These are phyloP conservation scores for Nakazawaea molendinolei DNA, from an alignment of 805 yeast genomes.

Conservation along the genomic window DNA sequence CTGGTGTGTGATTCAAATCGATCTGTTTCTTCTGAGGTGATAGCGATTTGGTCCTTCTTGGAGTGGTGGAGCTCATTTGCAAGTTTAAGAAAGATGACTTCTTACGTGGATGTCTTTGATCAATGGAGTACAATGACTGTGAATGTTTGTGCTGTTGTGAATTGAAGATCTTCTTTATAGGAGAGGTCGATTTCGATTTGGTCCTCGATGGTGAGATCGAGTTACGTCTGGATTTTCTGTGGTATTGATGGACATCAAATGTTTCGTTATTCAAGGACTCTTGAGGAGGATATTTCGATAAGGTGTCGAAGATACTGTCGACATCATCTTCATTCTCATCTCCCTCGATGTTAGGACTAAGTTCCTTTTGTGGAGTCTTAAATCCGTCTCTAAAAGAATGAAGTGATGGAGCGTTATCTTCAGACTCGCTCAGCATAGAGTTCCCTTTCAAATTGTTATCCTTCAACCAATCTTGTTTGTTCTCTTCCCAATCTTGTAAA, in stretches of 20 bases:
- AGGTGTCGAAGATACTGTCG: too few species aligned
- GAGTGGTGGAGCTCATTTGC: too few species aligned
- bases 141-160: conserved; percentile 1
- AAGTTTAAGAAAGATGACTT: conserved; percentile 4
- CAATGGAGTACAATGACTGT: conserved; percentile 3
- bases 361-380: conserved; percentile 3
- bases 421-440: background rate
- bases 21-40: conserved; percentile 4
- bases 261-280: too few species aligned
- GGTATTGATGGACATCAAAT: background rate
- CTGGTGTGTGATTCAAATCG: conserved; percentile 4
- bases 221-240: background rate
- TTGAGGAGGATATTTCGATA: too few species aligned
- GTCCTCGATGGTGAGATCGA: background rate
- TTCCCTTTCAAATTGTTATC: background rate
- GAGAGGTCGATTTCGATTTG: conserved; percentile 2
- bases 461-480: conserved; percentile 2
- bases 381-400: conserved; percentile 6
- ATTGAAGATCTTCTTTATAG: conserved; percentile 7
- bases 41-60: conserved; percentile 8
- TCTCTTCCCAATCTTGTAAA: conserved; percentile 9
- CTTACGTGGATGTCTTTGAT: background rate
- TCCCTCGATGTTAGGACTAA: too few species aligned
- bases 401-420: conserved; percentile 5
- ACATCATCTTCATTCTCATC: background rate